Evolutionary conservation across 2,329 filamentous ascomycete species (phyloP).

Genomic region (Colletotrichum echinochloae): DNA sequence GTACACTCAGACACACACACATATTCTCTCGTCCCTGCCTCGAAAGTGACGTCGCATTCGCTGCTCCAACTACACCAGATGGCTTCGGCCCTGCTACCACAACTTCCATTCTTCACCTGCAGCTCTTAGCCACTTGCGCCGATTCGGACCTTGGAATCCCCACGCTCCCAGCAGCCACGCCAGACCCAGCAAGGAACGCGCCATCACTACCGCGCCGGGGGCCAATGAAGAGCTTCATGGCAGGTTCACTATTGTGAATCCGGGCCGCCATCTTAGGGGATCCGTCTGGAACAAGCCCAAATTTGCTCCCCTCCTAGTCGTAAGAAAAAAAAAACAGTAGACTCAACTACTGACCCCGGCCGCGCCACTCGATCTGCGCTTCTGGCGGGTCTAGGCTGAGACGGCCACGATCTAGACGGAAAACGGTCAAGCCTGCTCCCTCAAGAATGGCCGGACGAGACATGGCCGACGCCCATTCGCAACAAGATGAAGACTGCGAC

Average conservation of each 20-base stretch:
- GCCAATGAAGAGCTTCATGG: slow-evolving; percentile 31
- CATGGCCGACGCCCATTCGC: slow-evolving; percentile 30
- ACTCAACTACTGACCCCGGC: slow-evolving; percentile 15
- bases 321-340: background rate
- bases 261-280: slow-evolving; percentile 31
- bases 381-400: slow-evolving; percentile 11
- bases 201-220: slow-evolving; percentile 16
- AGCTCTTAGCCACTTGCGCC: slow-evolving; percentile 25
- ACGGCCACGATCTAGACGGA: slow-evolving; percentile 31
- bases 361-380: slow-evolving; percentile 25
- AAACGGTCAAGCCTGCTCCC: slow-evolving; percentile 23
- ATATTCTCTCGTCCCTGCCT: background rate
- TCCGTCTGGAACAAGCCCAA: slow-evolving; percentile 30
- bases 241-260: slow-evolving; percentile 36
- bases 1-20: no score
- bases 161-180: slow-evolving; percentile 13
- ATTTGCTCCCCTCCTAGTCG: slow-evolving; percentile 21
- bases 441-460: slow-evolving; percentile 30
- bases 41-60: slow-evolving; percentile 24
- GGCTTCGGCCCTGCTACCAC: slow-evolving; percentile 31
- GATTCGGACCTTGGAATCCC: background rate
- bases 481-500: slow-evolving; percentile 32
- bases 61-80: slow-evolving; percentile 1
- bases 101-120: background rate
- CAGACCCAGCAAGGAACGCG: slow-evolving; percentile 33